Evolutionary conservation across 306 rosid species (phyloP).

Genomic region (Begonia fuchsioides): DNA sequence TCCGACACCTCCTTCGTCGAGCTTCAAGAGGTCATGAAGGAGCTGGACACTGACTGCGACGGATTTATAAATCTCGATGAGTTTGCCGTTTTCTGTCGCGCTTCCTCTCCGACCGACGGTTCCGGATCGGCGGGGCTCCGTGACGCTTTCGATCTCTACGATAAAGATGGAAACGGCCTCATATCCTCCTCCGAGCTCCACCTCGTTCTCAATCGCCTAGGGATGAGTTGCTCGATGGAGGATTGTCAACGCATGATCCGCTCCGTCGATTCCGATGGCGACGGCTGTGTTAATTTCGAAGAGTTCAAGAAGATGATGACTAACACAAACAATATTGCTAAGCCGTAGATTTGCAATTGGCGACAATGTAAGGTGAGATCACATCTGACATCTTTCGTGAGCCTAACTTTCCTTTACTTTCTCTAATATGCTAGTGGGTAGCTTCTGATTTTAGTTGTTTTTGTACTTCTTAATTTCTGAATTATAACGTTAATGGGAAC

Average conservation of each 20-base stretch:
- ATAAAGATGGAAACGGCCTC: slow-evolving; percentile 66
- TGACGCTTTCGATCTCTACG: slow-evolving; percentile 79
- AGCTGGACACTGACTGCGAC: slow-evolving; percentile 65
- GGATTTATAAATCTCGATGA: slow-evolving; percentile 60
- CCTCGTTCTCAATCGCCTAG: slow-evolving; percentile 54
- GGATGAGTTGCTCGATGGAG: slow-evolving; percentile 39
- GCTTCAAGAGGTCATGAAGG: slow-evolving; percentile 52
- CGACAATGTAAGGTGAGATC: slow-evolving; percentile 8
- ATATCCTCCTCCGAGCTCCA: slow-evolving; percentile 60
- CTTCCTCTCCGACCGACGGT: slow-evolving; percentile 26
- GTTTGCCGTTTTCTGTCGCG: slow-evolving; percentile 55
- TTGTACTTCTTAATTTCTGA: no score
- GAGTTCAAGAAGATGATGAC: slow-evolving; percentile 84
- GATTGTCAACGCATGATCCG: slow-evolving; percentile 63
- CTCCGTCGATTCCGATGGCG: slow-evolving; percentile 76
- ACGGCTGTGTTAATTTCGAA: slow-evolving; percentile 63
- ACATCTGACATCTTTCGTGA: background rate
- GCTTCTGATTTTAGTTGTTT: no score
- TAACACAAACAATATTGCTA: slow-evolving; percentile 5
- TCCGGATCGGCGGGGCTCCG: slow-evolving; percentile 43
- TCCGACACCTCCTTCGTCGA: slow-evolving; percentile 24
- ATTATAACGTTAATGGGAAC: no score
- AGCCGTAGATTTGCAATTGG: slow-evolving; percentile 7
- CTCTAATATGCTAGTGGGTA: no score
- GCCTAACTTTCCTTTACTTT: no score